These are phyloP conservation scores for Helminthosporium solani DNA, from an alignment of 2,329 filamentous ascomycete species.

Conservation along the genomic window DNA sequence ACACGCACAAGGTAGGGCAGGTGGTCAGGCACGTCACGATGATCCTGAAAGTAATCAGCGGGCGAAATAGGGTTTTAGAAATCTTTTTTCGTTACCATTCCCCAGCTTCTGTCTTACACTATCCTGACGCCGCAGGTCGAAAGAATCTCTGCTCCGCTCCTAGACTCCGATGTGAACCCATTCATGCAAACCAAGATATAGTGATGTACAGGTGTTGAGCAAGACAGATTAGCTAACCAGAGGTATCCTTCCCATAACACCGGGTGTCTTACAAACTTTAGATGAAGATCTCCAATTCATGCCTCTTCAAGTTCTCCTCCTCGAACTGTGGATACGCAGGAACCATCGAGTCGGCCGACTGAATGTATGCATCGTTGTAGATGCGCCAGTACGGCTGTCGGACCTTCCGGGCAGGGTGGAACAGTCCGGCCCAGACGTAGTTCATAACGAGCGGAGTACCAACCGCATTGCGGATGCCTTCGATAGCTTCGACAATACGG, in stretches of 20 bases:
- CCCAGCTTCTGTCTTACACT: background rate
- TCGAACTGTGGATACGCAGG: conserved; percentile 90
- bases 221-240: background rate
- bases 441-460: conserved; percentile 93
- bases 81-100: conserved; percentile 9
- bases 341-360: conserved; percentile 89
- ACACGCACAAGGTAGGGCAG: background rate
- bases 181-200: conserved; percentile 4
- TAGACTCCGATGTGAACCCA: conserved; percentile 4
- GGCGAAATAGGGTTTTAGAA: background rate
- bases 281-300: conserved; percentile 80
- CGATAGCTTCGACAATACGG: conserved; percentile 94
- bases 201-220: conserved; percentile 9
- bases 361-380: conserved; percentile 96
- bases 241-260: background rate
- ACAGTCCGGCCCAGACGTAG: conserved; percentile 96
- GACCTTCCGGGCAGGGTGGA: conserved; percentile 95
- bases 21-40: background rate
- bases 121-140: background rate
- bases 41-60: conserved; percentile 2
- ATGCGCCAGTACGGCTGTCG: conserved; percentile 92
- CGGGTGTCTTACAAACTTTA: conserved; percentile 45
- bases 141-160: background rate
- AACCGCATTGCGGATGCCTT: conserved; percentile 90
- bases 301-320: conserved; percentile 74